Evolutionary conservation across 805 yeast species (phyloP).

Genomic region (Spathaspora hagerdaliae): DNA sequence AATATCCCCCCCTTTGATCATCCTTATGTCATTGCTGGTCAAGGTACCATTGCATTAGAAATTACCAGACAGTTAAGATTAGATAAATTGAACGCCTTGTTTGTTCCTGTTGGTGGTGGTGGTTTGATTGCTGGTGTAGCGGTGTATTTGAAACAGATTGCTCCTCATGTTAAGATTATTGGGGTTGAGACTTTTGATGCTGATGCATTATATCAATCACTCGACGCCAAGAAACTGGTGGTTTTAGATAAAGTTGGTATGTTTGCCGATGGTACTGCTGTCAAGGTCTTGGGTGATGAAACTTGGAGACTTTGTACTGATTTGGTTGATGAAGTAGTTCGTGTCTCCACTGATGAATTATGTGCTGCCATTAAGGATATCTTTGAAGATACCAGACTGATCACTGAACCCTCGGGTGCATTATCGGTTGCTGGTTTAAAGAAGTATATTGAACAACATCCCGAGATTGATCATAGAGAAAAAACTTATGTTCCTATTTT

Average conservation of each 20-base stretch:
- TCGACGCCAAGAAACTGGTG: conserved; percentile 52
- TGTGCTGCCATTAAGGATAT: conserved; percentile 96
- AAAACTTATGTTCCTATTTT: conserved; percentile 79
- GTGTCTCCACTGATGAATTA: conserved; percentile 87
- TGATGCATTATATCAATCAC: conserved; percentile 79
- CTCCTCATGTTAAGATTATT: conserved; percentile 94
- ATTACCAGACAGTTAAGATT: conserved; percentile 80
- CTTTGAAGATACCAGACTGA: conserved; percentile 90
- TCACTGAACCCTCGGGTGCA: conserved; percentile 97
- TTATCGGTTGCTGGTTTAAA: conserved; percentile 93
- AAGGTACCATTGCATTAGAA: conserved; percentile 96
- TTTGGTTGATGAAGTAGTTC: conserved; percentile 83
- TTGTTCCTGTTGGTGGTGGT: conserved; percentile 96
- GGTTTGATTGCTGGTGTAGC: conserved; percentile 92
- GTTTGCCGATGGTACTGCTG: conserved; percentile 99
- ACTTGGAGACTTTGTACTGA: conserved; percentile 77
- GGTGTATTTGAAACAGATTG: conserved; percentile 85
- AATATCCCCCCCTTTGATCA: conserved; percentile 98
- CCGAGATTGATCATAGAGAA: conserved; percentile 65
- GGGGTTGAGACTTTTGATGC: conserved; percentile 98
- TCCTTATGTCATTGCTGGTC: conserved; percentile 98
- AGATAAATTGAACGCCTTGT: conserved; percentile 77
- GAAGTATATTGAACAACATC: conserved; percentile 65
- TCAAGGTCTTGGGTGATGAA: conserved; percentile 83
- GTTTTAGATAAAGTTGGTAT: conserved; percentile 76